Base-by-base conservation (phyloP, 768 basidiomycete species). In the Boletus speciosus region DNA sequence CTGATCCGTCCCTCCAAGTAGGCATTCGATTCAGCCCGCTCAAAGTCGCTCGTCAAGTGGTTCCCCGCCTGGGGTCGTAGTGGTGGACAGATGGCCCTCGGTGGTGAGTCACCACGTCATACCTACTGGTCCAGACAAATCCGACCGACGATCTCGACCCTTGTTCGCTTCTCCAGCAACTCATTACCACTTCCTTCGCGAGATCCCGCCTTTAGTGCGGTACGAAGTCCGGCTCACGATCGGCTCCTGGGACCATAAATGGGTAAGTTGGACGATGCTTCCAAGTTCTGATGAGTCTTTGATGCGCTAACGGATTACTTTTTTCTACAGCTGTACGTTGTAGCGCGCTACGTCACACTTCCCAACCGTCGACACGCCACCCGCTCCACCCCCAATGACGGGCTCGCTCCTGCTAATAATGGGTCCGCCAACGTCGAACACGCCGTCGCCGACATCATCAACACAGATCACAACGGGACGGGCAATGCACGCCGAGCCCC, bases 181-280 rank as follows among this genome's bases (percentile, higher is more conserved):
- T 0, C 81, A 89, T 63, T 88, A 78, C 64, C 74, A 79, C 57
- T 90, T 86, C 67, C 70, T 88, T 41, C 79, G 79, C 15, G 89
- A 91, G 68, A 88, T 91, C 23, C 79, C 85, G 1, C 81, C 85
- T 49, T 68, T 87, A 7, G 63, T 76, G 9, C 66, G 70, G 1
- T 90, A 86, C 58, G 85, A 90, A 69, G 75, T 90, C 10, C 74
- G 83, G 38, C 63, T 80, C 11, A 74, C 66, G 23, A 68, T 88
- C 3, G 83, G 73, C 11, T 72, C 78, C 6, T 91, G 89, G 89
- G 88, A 89, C 49, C 71, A 83, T 34, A 91, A 91, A 80, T 90
- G 88, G 88, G 88, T 86, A 60, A 43, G 81, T 70, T 16, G 6
- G 37, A 14, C 15, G 6, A 41, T 11, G 19, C 29, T 47, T 43